Base-by-base conservation (phyloP, 2,329 filamentous ascomycete genomes). In the Hypoxylon sp. region DNA sequence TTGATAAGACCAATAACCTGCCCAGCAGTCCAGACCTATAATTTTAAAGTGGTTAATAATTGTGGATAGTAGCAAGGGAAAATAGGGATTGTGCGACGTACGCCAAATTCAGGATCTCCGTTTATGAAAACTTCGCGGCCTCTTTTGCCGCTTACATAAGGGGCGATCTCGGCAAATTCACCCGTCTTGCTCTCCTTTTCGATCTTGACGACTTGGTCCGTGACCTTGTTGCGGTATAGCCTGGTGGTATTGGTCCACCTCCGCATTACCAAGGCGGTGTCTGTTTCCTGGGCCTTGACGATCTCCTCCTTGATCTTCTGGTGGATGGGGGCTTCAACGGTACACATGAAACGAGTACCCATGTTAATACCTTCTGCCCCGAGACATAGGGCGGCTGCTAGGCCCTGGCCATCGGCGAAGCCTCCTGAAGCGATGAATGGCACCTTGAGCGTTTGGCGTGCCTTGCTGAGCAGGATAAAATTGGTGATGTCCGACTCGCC, bases 271-370 rank as follows among this genome's bases (percentile, higher is more conserved):
- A 99, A 86, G 72, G 94, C 89, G 0, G 96, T 99, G 80, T 98
- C 93, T 21, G 92, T 94, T 85, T 99, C 96, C 70, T 93, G 86
- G 1, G 94, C 92, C 60, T 89, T 86, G 55, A 98, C 94, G 76
- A 99, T 99, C 73, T 92, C 86, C 80, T 97, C 86, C 86, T 99
- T 99, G 84, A 99, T 93, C 73, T 97, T 97, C 52, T 89, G 79
- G 82, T 99, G 96, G 70, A 99, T 92, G 0, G 96, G 96, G 14
- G 94, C 90, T 81, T 98, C 96, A 48, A 95, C 85, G 0, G 96
- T 98, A 83, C 92, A 95, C 93, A 99, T 97, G 84, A 98, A 99
- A 45, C 96, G 86, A 9, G 96, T 99, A 63, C 96, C 96, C 96
- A 99, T 99, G 82, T 99, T 99, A 82, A 98, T 90, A 69, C 96